Evolutionary conservation across 768 basidiomycete genomes (phyloP).

Genomic region (Russula sp.): DNA sequence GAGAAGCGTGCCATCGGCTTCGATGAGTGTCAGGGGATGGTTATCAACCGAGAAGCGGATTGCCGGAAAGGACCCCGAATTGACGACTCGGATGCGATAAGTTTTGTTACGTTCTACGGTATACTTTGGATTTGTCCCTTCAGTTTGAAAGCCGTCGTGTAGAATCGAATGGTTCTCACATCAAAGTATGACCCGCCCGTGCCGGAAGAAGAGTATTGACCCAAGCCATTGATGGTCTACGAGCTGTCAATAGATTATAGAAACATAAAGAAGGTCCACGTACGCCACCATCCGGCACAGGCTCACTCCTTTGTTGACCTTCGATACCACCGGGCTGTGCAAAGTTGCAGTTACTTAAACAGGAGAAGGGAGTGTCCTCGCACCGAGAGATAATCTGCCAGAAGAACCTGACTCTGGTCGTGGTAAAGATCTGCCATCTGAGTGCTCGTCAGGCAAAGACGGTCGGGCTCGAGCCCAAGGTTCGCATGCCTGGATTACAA

Average conservation of each 20-base stretch:
- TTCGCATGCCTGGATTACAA: slow-evolving; percentile 32
- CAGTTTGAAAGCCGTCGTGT: slow-evolving; percentile 24
- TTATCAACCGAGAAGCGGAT: slow-evolving; percentile 46
- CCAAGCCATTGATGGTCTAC: slow-evolving; percentile 38
- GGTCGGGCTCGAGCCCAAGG: not conserved
- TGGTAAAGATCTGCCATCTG: slow-evolving; percentile 42
- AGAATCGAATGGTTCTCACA: slow-evolving; percentile 20
- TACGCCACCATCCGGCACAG: slow-evolving; percentile 38
- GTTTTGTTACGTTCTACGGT: slow-evolving; percentile 39
- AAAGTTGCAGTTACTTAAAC: not conserved
- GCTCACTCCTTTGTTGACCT: slow-evolving; percentile 38
- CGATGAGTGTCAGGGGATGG: slow-evolving; percentile 48
- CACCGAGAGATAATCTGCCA: slow-evolving; percentile 33
- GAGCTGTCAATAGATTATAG: not conserved
- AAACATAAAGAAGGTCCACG: slow-evolving; percentile 4
- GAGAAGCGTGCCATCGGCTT: slow-evolving; percentile 48
- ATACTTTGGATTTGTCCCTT: slow-evolving; percentile 33
- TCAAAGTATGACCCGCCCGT: slow-evolving; percentile 37
- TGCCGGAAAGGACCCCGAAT: slow-evolving; percentile 48
- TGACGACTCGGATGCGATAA: slow-evolving; percentile 49
- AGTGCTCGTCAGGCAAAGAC: slow-evolving; percentile 26
- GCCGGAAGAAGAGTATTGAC: slow-evolving; percentile 33
- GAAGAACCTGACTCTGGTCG: slow-evolving; percentile 31
- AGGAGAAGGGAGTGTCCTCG: slow-evolving; percentile 18
- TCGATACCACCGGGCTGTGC: slow-evolving; percentile 35